Conservation (phyloP, 1,284 basidiomycete species). For the Ceratorhiza oryzae-sativae region DNA sequence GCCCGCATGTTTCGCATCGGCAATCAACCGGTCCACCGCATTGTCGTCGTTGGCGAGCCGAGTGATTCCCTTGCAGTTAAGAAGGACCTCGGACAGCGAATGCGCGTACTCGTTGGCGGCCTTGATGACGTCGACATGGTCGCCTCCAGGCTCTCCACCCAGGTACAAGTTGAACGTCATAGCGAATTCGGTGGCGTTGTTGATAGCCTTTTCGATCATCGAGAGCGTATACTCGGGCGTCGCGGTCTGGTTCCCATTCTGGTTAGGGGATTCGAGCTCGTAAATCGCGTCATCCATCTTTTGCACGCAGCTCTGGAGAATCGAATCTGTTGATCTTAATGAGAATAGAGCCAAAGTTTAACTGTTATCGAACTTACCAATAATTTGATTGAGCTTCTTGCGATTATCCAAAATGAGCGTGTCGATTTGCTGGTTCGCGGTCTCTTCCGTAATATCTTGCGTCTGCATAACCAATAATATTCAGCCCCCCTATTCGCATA, state of each 20-base stretch:
- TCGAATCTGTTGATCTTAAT: slow-evolving; percentile 74
- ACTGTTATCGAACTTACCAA: slow-evolving; percentile 62
- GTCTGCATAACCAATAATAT: slow-evolving; percentile 59
- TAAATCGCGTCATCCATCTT: slow-evolving; percentile 98
- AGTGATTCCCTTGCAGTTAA: slow-evolving; percentile 95
- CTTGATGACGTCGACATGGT: slow-evolving; percentile 98
- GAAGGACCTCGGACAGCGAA: slow-evolving; percentile 87
- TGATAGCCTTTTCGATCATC: slow-evolving; percentile 96
- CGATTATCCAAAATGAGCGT: slow-evolving; percentile 96
- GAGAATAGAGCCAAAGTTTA: slow-evolving; percentile 8
- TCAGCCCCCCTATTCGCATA: not conserved
- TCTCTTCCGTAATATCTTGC: slow-evolving; percentile 84
- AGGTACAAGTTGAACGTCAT: slow-evolving; percentile 93
- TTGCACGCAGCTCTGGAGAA: slow-evolving; percentile 94
- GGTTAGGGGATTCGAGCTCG: slow-evolving; percentile 94
- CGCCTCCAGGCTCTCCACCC: slow-evolving; percentile 86
- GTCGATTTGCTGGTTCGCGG: slow-evolving; percentile 95
- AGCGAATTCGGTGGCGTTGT: slow-evolving; percentile 95
- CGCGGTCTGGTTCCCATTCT: slow-evolving; percentile 92
- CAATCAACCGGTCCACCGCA: slow-evolving; percentile 87
- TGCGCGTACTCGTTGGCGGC: slow-evolving; percentile 96
- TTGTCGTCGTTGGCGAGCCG: slow-evolving; percentile 91
- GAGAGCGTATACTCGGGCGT: slow-evolving; percentile 98
- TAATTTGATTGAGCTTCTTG: slow-evolving; percentile 98
- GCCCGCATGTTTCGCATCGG: slow-evolving; percentile 85